A percentile compares a stretch with the other conserved stretches of the same genome.
phyloP scores from a whole-genome alignment of 139 green algal species.

The Chlorella sp. region DNA sequence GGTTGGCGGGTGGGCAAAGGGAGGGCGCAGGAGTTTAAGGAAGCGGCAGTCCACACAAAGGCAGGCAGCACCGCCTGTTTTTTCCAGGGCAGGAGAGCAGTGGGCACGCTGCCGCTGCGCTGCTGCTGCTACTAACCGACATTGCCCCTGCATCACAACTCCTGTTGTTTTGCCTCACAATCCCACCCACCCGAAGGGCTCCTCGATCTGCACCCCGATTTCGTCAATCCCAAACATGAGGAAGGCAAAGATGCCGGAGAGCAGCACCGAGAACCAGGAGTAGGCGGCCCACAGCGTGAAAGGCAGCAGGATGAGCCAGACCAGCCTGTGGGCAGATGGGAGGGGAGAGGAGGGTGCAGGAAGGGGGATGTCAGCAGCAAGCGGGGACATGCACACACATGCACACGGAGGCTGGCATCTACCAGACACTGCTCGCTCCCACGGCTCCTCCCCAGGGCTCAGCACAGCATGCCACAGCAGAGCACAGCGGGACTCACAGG shows the following conservation, averaged over 20 bases:
- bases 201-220: slow-evolving; percentile 73
- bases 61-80: background rate
- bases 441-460: background rate
- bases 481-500: slow-evolving; percentile 54
- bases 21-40: no score
- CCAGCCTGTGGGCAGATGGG: background rate
- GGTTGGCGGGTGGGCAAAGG: no score
- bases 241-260: slow-evolving; percentile 67
- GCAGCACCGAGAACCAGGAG: slow-evolving; percentile 68
- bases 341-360: background rate
- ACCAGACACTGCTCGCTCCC: background rate
- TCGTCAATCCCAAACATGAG: slow-evolving; percentile 89
- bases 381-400: background rate
- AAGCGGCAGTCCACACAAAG: background rate
- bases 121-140: background rate
- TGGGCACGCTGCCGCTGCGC: background rate
- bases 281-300: slow-evolving; percentile 72
- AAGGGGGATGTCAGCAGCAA: background rate
- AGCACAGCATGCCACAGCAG: no score
- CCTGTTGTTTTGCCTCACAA: background rate
- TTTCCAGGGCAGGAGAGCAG: background rate
- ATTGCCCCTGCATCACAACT: background rate
- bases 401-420: background rate
- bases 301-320: slow-evolving; percentile 43
- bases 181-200: slow-evolving; percentile 45